Percentiles rank a stretch among this genome's conserved stretches.
Conservation (phyloP, 768 basidiomycete species). For the Psilocybe subaeruginosa region DNA sequence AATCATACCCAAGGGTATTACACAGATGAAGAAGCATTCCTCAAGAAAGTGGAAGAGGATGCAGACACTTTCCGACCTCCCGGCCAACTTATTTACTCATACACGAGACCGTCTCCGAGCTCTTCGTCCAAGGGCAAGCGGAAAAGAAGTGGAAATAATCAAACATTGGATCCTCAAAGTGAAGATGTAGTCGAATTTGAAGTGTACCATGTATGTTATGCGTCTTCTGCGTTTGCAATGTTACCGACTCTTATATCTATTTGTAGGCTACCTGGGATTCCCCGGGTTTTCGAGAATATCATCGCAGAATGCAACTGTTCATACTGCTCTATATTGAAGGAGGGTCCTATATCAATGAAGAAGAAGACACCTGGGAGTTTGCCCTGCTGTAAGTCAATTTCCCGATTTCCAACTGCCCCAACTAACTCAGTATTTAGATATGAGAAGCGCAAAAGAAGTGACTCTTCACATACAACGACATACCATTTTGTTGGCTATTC, state of each 20-base stretch:
- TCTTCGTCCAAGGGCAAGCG: slow-evolving; percentile 49
- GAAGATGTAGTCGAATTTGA: slow-evolving; percentile 78
- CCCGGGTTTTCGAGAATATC: slow-evolving; percentile 89
- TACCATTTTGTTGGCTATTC: slow-evolving; percentile 97
- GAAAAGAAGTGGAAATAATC: slow-evolving; percentile 48
- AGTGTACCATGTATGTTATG: slow-evolving; percentile 80
- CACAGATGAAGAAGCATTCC: slow-evolving; percentile 68
- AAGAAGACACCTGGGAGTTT: slow-evolving; percentile 95
- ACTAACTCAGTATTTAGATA: slow-evolving; percentile 49
- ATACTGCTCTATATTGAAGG: slow-evolving; percentile 95
- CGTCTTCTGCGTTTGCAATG: background rate
- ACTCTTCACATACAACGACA: slow-evolving; percentile 48
- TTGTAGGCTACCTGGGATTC: slow-evolving; percentile 80
- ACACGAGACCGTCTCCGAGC: slow-evolving; percentile 57
- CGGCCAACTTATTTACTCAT: slow-evolving; percentile 78
- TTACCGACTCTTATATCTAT: background rate
- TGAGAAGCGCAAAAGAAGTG: slow-evolving; percentile 76
- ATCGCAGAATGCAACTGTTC: slow-evolving; percentile 91
- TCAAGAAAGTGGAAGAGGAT: slow-evolving; percentile 73
- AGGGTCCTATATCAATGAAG: slow-evolving; percentile 93
- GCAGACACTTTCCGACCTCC: slow-evolving; percentile 76
- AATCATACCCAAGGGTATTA: slow-evolving; percentile 60
- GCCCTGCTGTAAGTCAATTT: slow-evolving; percentile 67
- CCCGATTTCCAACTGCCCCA: background rate
- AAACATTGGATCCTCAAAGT: slow-evolving; percentile 47